phyloP scores from a whole-genome alignment of 345 rosid species.

The Hypericum androsaemum region DNA sequence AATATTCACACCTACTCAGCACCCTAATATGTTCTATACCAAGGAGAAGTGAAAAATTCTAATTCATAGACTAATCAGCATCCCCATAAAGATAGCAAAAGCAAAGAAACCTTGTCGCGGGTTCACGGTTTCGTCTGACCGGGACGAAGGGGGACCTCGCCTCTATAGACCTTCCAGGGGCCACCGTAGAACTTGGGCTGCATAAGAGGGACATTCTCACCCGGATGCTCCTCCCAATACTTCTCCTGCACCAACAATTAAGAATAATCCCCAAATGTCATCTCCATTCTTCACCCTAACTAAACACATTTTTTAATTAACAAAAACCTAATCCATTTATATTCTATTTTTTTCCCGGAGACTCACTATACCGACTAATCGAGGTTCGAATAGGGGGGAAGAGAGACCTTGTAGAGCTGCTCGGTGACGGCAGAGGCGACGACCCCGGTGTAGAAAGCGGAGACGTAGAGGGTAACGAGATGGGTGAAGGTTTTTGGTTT shows the following conservation, averaged over 20 bases:
- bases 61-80: too few relatives aligned
- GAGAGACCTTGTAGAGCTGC: slow-evolving; percentile 67
- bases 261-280: neutral
- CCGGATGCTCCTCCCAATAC: slow-evolving; percentile 92
- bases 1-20: too few relatives aligned
- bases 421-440: slow-evolving; percentile 73
- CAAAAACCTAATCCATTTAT: too few relatives aligned
- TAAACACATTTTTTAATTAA: too few relatives aligned
- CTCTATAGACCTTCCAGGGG: slow-evolving; percentile 76
- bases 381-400: neutral
- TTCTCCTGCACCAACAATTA: slow-evolving; percentile 50
- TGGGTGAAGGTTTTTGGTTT: slow-evolving; percentile 78
- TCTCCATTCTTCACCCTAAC: neutral
- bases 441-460: slow-evolving; percentile 93
- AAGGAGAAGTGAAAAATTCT: too few relatives aligned
- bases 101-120: too few relatives aligned
- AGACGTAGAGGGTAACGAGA: slow-evolving; percentile 47
- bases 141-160: slow-evolving; percentile 28
- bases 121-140: too few relatives aligned
- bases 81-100: too few relatives aligned
- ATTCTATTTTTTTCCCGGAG: too few relatives aligned
- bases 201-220: slow-evolving; percentile 76
- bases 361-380: too few relatives aligned
- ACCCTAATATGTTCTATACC: too few relatives aligned
- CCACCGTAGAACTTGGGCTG: slow-evolving; percentile 61